Percentiles rank a stretch among this genome's conserved stretches.
phyloP scores from a whole-genome alignment of 768 basidiomycete species.

The Tylopilus sp. region DNA sequence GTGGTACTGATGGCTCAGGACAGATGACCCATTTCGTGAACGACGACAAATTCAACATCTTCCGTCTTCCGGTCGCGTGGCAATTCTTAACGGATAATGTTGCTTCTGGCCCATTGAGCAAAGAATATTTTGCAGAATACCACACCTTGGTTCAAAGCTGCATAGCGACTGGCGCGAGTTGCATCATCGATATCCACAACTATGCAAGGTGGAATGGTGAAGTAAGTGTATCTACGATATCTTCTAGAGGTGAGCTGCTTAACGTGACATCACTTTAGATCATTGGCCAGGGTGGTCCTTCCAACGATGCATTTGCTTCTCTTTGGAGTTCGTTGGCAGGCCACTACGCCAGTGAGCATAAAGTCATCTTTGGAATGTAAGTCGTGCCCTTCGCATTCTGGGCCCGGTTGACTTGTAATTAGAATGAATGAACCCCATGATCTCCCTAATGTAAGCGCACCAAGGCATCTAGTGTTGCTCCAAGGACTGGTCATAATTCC shows the following conservation, averaged over 20 bases:
- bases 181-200: conserved; percentile 14
- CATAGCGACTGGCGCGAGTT: conserved; percentile 8
- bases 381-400: background rate
- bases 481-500: background rate
- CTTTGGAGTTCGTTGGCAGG: conserved; percentile 10
- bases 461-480: too few relatives aligned
- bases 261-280: background rate
- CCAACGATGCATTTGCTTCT: conserved; percentile 9
- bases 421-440: conserved; percentile 19
- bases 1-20: conserved; percentile 23
- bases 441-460: conserved; percentile 6
- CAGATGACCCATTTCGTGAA: conserved; percentile 58
- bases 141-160: conserved; percentile 10
- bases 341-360: background rate
- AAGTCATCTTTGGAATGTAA: conserved; percentile 10
- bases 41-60: conserved; percentile 49
- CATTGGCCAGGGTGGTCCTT: conserved; percentile 15
- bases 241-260: background rate
- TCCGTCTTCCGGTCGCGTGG: conserved; percentile 59
- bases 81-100: conserved; percentile 45
- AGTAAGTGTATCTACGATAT: background rate
- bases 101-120: conserved; percentile 35
- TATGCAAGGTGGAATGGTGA: conserved; percentile 10
- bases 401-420: background rate
- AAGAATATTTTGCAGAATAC: conserved; percentile 5